These are phyloP conservation scores for Coniophora puteana DNA, from an alignment of 1,284 basidiomycete species.

Conservation along the genomic window DNA sequence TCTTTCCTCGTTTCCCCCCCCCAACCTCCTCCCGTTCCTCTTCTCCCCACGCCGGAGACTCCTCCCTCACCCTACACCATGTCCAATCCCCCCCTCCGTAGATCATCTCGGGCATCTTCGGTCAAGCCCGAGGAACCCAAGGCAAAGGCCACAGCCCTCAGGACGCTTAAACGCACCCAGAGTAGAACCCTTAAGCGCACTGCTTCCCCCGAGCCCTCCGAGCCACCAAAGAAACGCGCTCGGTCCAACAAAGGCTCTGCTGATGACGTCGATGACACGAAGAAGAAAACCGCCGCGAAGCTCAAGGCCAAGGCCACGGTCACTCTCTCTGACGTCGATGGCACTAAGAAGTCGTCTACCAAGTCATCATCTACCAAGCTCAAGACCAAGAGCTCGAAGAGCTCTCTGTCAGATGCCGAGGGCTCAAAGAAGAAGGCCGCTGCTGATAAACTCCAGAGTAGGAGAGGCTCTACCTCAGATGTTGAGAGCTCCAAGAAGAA, in stretches of 20 bases:
- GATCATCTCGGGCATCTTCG: conserved; percentile 48
- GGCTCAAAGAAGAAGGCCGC: too few species aligned
- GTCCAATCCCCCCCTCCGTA: conserved; percentile 37
- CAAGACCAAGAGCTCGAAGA: too few species aligned
- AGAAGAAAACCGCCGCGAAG: conserved; percentile 12
- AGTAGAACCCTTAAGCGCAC: conserved; percentile 36
- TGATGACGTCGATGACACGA: too few species aligned
- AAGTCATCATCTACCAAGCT: too few species aligned
- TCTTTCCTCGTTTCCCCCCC: not conserved
- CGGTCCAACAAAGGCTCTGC: conserved; percentile 35
- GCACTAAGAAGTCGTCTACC: too few species aligned
- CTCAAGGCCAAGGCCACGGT: conserved; percentile 26
- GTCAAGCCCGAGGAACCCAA: conserved; percentile 23
- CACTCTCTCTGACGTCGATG: too few species aligned
- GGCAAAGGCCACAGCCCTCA: conserved; percentile 23
- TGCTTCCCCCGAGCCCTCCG: conserved; percentile 28
- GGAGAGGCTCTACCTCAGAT: too few species aligned
- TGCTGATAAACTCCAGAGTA: too few species aligned
- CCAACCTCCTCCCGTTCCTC: conserved; percentile 1
- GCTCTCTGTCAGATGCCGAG: too few species aligned
- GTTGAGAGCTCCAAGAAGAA: too few species aligned
- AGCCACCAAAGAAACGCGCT: conserved; percentile 43
- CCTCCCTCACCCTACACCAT: conserved; percentile 15
- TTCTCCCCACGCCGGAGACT: too few species aligned
- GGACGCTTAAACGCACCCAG: conserved; percentile 18